A percentile compares a stretch with the other conserved stretches of the same genome.
Evolutionary conservation across 192 early-diverging fungal genomes (phyloP).

Genomic region (Backusella psychrophila): DNA sequence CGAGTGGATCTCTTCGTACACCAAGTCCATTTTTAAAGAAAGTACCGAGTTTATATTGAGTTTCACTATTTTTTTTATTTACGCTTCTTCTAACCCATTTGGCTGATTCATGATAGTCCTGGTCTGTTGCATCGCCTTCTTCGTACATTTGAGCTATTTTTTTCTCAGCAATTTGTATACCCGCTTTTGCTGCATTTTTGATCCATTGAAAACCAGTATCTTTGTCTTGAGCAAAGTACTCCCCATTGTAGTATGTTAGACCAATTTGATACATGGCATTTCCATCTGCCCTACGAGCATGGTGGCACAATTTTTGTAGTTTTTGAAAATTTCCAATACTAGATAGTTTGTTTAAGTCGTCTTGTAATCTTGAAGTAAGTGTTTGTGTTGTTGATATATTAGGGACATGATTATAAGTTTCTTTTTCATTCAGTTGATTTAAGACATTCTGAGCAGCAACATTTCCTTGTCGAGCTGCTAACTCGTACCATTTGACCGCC

Average conservation of each 20-base stretch:
- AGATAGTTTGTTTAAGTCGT: not conserved
- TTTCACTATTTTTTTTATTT: not conserved
- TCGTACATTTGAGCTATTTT: not conserved
- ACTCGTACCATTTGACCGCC: not conserved
- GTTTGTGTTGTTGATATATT: not conserved
- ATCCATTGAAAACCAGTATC: not conserved
- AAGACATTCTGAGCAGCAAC: not conserved
- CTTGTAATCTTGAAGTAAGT: not conserved
- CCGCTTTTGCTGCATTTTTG: not conserved
- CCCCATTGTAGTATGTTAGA: not conserved
- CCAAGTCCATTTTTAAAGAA: constrained; percentile 1
- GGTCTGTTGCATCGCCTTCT: not conserved
- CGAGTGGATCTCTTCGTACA: not conserved
- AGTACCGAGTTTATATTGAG: constrained; percentile 17
- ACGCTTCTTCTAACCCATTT: constrained; percentile 18
- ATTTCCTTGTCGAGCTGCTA: not conserved
- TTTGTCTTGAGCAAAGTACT: not conserved
- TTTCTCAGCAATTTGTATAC: not conserved
- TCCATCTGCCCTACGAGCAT: not conserved
- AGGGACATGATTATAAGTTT: not conserved
- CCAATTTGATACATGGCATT: not conserved
- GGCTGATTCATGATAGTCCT: not conserved
- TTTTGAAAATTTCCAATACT: not conserved
- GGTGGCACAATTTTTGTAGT: not conserved
- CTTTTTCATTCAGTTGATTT: not conserved